A percentile compares a stretch with the other conserved stretches of the same genome.
phyloP scores from a whole-genome alignment of 2,329 filamentous ascomycete genomes.

The Colletotrichum higginsianum region DNA sequence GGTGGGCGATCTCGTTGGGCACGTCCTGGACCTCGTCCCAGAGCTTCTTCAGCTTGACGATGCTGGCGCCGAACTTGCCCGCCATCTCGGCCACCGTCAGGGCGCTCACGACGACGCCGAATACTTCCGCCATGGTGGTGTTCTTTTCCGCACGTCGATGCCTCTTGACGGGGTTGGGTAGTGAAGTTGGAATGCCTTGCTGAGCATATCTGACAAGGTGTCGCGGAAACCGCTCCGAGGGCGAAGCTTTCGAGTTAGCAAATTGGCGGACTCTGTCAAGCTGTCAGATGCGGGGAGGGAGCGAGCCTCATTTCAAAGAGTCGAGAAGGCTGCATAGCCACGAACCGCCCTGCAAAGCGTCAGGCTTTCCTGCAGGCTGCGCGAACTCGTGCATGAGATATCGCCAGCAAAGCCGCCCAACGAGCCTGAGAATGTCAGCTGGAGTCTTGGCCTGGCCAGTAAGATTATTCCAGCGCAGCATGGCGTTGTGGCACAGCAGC shows the following conservation, averaged over 20 bases:
- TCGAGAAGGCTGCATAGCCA: constrained; percentile 1
- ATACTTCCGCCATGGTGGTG: constrained; percentile 28
- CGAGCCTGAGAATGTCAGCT: not conserved
- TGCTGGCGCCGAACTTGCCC: constrained; percentile 16
- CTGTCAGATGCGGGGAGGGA: no score
- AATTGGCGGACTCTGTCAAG: no score
- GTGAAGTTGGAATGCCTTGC: not conserved
- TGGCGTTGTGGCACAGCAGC: not conserved
- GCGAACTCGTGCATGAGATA: not conserved
- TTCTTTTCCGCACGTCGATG: not conserved
- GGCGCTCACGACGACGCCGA: constrained; percentile 33
- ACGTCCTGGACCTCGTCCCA: constrained; percentile 37
- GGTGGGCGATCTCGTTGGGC: constrained; percentile 17
- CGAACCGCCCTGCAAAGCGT: not conserved
- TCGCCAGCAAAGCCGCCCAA: not conserved
- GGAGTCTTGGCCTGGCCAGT: not conserved
- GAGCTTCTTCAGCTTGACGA: constrained; percentile 26
- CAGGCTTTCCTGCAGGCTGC: constrained; percentile 5
- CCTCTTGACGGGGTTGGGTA: not conserved
- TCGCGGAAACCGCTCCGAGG: no score
- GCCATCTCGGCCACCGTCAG: constrained; percentile 32
- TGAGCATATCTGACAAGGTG: no score
- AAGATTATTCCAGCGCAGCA: not conserved
- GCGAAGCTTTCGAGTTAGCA: no score
- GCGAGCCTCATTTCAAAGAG: no score